Base-by-base conservation (phyloP, 1,139 yeast genomes). In the Ogataea hybrid region DNA sequence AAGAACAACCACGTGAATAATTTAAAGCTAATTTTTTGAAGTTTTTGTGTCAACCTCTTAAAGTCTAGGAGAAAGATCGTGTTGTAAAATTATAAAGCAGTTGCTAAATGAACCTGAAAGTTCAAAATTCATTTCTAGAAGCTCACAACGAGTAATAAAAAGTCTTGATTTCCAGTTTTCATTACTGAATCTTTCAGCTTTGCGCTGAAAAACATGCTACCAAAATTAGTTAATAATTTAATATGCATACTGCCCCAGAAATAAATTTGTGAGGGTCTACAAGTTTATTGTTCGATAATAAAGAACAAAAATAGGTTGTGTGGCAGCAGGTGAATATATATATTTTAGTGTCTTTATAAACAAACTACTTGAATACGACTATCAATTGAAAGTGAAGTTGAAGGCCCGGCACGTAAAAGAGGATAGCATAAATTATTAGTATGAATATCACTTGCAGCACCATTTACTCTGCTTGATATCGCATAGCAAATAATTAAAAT, bases 1-100 rank as follows among this genome's bases (percentile, higher is more conserved):
- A 3, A 53, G 33, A 9, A 52, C 46, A 16, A 41, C 40, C 9
- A 25, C 27, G 27, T 25, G 27, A 12, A 12, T 25, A 25, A 25
- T 25, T 25, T 25, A 25, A 25, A 25, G 12, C 27, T 25, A 25
- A 25, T 14, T 14, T 14, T 25, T 25, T 25, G 27, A 25, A 25
- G 27, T 25, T 25, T 25, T 25, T 25, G 27, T 25, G 12, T 25
- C 12, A 25, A 25, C 12, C 27, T 25, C 27, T 14, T 14, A 25
- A 25, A 11, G 12, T 25, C 27, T 25, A 25, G 27, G 27, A 25
- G 12, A 25, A 25, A 25, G 27, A 25, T 25, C 27, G 27, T 25
- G 27, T 25, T 25, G 27, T 25, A 25, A 25, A 25, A 25, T 25
- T 12, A 25, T 25, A 25, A 25, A 25, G 27, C 27, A 25, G 27